Evolutionary conservation across 2,329 filamentous ascomycete genomes (phyloP), one percentile per base, ranked within the genome.

Genomic region (Gyromitra esculenta): DNA sequence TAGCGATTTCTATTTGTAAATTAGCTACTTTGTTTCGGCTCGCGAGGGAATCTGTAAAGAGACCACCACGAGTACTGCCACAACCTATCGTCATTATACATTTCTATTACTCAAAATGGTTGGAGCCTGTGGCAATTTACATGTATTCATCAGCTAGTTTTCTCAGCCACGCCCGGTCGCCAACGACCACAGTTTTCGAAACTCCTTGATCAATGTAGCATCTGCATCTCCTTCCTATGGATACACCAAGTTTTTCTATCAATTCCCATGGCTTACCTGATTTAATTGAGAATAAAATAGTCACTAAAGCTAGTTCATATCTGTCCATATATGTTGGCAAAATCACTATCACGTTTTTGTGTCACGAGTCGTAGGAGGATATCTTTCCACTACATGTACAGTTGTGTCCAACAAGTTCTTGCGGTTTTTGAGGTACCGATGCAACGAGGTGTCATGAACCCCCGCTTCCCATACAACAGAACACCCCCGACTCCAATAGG

Each of bases 21-120:
- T 50, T 41, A 39, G 56, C 63, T 2, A 48, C 71, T 56, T 52
- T 21, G 63, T 68, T 63, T 64, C 56, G 43, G 11, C 65, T 70
- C n/a, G 50, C 50, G 65, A 31, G 41, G 18, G 52, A 60, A n/a
- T 64, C 65, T 64, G 45, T 15, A 54, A 45, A 71, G 59, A 31
- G 48, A 45, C 56, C 57, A 70, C 18, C 48, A 43, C 18, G 72
- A 52, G 50, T 21, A 41, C 50, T 75, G 72, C 72, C 50, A 75
- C 66, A 69, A 25, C 37, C 1, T 54, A 69, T 50, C 56, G 66
- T 60, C 56, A 69, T 60, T 37, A 18, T 35, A 43, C 65, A 48
- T 59, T 52, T 43, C 4, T 54, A 35, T 56, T 31, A 31, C 25
- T 15, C 13, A 37, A 48, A 45, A 52, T 0, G n/a, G 25, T 31